A percentile compares a stretch with the other conserved stretches of the same genome.
Conservation (phyloP, 441 rosid species). For the Gossypium gossypioides region DNA sequence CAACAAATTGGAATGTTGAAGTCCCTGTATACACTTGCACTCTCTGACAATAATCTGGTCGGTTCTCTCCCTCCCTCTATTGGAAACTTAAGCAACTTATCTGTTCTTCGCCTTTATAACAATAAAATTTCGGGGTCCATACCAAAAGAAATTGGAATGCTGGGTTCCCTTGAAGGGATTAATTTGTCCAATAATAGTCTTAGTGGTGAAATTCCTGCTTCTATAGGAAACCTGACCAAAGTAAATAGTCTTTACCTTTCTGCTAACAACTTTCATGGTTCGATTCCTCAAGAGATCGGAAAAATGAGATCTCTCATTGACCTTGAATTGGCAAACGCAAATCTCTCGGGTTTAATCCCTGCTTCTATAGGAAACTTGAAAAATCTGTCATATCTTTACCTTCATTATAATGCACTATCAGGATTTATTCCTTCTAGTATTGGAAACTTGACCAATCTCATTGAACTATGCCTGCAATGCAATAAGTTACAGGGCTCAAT, state of each 20-base stretch:
- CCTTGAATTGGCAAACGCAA: slow-evolving; percentile 20
- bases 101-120: neutral
- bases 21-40: neutral
- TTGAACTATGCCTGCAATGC: neutral
- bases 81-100: neutral
- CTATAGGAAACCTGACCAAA: neutral
- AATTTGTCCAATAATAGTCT: neutral
- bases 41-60: neutral
- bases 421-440: neutral
- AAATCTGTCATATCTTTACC: neutral
- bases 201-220: neutral
- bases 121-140: neutral
- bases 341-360: neutral
- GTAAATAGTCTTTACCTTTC: neutral
- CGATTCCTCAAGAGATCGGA: slow-evolving; percentile 23
- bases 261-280: neutral
- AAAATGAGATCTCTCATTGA: slow-evolving; percentile 11
- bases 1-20: slow-evolving; percentile 5
- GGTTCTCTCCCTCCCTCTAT: neutral
- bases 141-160: slow-evolving; percentile 32
- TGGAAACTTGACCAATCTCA: neutral
- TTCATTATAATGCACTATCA: neutral
- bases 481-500: neutral
- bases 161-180: neutral
- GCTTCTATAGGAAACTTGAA: neutral